phyloP scores from a whole-genome alignment of 768 basidiomycete genomes.

The Podaxis mareebaensis region DNA sequence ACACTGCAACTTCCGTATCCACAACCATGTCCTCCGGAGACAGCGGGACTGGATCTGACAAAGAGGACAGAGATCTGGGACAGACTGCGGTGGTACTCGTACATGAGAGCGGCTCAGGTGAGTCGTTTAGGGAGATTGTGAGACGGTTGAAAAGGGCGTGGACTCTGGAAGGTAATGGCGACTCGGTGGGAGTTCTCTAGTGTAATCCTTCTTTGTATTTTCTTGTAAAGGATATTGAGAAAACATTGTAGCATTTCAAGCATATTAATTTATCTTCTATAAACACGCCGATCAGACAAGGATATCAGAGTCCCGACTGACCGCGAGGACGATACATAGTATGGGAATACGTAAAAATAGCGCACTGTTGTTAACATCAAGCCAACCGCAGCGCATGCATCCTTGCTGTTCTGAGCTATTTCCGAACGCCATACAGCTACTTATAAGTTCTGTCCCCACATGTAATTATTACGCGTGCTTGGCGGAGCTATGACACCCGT shows the following conservation, averaged over 20 bases:
- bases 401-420: conserved; percentile 7
- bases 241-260: not conserved
- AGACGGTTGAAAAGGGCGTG: conserved; percentile 66
- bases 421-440: not conserved
- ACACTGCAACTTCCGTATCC: not conserved
- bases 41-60: conserved; percentile 30
- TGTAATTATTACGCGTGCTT: conserved; percentile 1
- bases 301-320: not conserved
- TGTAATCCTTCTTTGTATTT: not conserved
- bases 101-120: conserved; percentile 86
- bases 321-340: conserved; percentile 6
- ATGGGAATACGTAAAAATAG: conserved; percentile 14
- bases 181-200: conserved; percentile 13
- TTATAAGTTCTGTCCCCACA: not conserved
- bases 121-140: conserved; percentile 77
- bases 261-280: not conserved
- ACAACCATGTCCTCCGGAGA: conserved; percentile 2
- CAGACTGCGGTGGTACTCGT: conserved; percentile 58
- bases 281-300: conserved; percentile 8
- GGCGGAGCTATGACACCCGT: not conserved
- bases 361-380: not conserved
- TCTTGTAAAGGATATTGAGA: not conserved
- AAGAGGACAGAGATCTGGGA: conserved; percentile 38
- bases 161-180: conserved; percentile 49
- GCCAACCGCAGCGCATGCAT: conserved; percentile 14